Base-by-base conservation (phyloP, 2,329 filamentous ascomycete genomes). In the Aureobasidium sp. region DNA sequence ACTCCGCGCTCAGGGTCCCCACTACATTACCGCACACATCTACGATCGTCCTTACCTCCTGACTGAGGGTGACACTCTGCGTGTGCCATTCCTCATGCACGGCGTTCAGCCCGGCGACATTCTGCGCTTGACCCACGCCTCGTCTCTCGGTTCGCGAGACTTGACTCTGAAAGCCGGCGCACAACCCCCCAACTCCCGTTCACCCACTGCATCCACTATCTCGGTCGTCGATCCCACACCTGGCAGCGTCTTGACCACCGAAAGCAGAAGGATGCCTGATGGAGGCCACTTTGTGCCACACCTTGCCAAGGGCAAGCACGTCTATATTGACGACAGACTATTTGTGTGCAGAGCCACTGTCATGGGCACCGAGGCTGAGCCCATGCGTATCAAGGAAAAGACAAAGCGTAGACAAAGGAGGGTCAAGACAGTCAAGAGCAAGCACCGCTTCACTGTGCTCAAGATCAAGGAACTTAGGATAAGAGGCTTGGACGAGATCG, bases 261-360 rank as follows among this genome's bases (percentile, higher is more conserved):
- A 68, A 13, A 67, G 67, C 25, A 63, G 64, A 13, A 66, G 67
- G 13, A 68, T 69, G 67, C 66, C 67, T 25, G 54, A 60, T 10
- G 69, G 66, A 34, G 70, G 69, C 42, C 72, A 73, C 44, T 74
- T 72, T 64, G 74, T 77, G 50, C 72, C 75, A 42, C 75, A 76
- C 37, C 67, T 74, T 37, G 71, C 71, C n/a, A 71, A 73, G 64
- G 73, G 71, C 27, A 72, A 71, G 65, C 66, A 66, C 52, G 63
- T 63, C 8, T 93, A 89, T 71, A 77, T 97, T 64, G 91, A 97
- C 73, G 88, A 93, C 74, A 77, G 85, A 59, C 75, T 96, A 62
- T 97, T 91, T 69, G 88, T 90, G 72, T 96, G 91, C 75, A 83
- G 91, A 63, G 90, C 92, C 16, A 85, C 87, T 37, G 91, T 99